A percentile compares a stretch with the other conserved stretches of the same genome.
These are phyloP conservation scores for Paramyrothecium sp. DNA, from an alignment of 2,329 filamentous ascomycete genomes.

Conservation along the genomic window DNA sequence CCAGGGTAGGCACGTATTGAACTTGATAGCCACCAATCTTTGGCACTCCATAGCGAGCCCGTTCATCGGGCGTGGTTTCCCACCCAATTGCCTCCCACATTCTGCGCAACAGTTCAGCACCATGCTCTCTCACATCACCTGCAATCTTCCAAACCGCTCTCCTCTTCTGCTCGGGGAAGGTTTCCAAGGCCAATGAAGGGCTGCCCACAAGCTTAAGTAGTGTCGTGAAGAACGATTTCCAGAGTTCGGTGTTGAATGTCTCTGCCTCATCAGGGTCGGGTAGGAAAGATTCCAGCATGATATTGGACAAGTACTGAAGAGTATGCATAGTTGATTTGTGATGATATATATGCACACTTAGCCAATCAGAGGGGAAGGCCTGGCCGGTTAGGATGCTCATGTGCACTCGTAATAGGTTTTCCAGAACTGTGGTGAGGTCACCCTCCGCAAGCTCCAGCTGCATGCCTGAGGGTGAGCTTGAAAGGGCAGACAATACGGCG, in stretches of 20 bases:
- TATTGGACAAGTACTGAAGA: conserved; percentile 75
- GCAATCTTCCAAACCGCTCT: conserved; percentile 98
- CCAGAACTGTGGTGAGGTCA: conserved; percentile 72
- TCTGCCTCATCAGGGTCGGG: conserved; percentile 91
- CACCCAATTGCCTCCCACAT: conserved; percentile 97
- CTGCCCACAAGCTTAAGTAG: conserved; percentile 87
- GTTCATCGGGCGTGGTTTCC: conserved; percentile 83
- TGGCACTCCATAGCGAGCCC: conserved; percentile 70
- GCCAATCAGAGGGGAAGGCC: conserved; percentile 85
- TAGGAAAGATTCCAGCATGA: conserved; percentile 80
- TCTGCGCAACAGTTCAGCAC: conserved; percentile 78
- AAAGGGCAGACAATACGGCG: conserved; percentile 79
- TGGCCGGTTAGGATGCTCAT: conserved; percentile 87
- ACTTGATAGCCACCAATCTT: conserved; percentile 97
- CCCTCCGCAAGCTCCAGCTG: conserved; percentile 72
- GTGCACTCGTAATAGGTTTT: conserved; percentile 78
- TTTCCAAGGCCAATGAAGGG: conserved; percentile 85
- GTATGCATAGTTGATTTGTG: conserved; percentile 87
- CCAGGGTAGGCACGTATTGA: conserved; percentile 91
- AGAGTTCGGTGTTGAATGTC: conserved; percentile 86
- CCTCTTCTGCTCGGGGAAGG: conserved; percentile 94
- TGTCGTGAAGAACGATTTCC: conserved; percentile 90
- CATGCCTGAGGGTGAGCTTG: conserved; percentile 68
- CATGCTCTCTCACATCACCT: conserved; percentile 89
- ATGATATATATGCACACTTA: conserved; percentile 90